Evolutionary conservation across 352 stramenopile genomes (phyloP).

Genomic region (Phytophthora palmivora): DNA sequence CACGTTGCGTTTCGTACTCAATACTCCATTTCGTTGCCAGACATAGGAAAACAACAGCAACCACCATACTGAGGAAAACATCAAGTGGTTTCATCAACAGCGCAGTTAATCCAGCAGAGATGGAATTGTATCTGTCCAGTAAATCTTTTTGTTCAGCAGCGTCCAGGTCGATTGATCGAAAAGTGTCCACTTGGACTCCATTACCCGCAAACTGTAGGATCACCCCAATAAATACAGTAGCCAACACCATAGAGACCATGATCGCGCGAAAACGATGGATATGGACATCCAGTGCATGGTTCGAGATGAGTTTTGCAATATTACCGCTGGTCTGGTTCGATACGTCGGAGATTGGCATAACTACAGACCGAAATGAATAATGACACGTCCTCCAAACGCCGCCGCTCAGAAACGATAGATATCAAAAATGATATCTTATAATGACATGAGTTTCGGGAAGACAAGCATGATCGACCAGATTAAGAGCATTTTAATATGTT

Average conservation of each 20-base stretch:
- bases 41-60: conserved; percentile 9
- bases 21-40: conserved; percentile 8
- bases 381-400: background rate
- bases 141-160: conserved; percentile 6
- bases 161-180: conserved; percentile 11
- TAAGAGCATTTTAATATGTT: too few species aligned
- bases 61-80: conserved; percentile 16
- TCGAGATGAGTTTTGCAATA: background rate
- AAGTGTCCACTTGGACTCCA: conserved; percentile 10
- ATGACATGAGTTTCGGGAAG: too few species aligned
- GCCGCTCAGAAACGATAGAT: background rate
- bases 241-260: background rate
- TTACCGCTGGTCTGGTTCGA: background rate
- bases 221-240: background rate
- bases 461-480: too few species aligned
- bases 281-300: conserved; percentile 1
- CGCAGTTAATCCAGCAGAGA: conserved; percentile 5
- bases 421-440: background rate
- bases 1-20: conserved; percentile 10
- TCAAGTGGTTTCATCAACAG: conserved; percentile 21
- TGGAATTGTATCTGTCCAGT: conserved; percentile 19
- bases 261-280: conserved; percentile 9
- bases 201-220: conserved; percentile 12
- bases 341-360: background rate
- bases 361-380: background rate